These are phyloP conservation scores for Jasminum sambac DNA, from an alignment of 257 asterid species.

Conservation along the genomic window DNA sequence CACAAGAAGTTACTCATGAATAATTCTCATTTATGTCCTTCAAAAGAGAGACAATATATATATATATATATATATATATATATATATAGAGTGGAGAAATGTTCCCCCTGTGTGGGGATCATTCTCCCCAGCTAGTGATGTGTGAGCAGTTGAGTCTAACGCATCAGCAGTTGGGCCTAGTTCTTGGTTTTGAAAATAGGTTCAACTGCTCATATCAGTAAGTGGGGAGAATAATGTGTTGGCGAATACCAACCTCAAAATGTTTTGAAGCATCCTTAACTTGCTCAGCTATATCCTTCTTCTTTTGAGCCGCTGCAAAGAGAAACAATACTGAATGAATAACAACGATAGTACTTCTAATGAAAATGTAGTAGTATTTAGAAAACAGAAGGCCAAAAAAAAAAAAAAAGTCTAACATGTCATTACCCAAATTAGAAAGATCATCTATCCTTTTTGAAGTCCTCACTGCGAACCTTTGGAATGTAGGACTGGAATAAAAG, in stretches of 20 bases:
- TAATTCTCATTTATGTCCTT: no score
- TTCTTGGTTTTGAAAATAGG: no score
- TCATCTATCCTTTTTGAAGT: slow-evolving; percentile 48
- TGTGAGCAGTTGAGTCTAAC: no score
- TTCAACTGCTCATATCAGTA: no score
- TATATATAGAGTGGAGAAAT: no score
- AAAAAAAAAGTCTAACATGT: neutral
- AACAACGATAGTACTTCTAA: neutral
- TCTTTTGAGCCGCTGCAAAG: slow-evolving; percentile 61
- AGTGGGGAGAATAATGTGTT: no score
- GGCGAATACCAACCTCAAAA: slow-evolving; percentile 39
- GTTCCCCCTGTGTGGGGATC: no score
- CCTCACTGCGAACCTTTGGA: slow-evolving; percentile 52
- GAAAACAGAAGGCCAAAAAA: neutral
- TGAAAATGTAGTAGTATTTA: neutral
- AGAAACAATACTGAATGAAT: neutral
- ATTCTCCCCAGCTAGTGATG: no score
- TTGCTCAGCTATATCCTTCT: slow-evolving; percentile 56
- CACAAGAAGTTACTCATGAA: neutral
- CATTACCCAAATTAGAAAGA: slow-evolving; percentile 47
- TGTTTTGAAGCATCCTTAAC: slow-evolving; percentile 52
- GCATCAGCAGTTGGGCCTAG: no score
- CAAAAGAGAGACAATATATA: no score
- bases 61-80: no score
- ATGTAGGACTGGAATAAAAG: slow-evolving; percentile 30